Evolutionary conservation across 1,284 basidiomycete species (phyloP), one percentile per base, ranked within the genome.

Genomic region (Leccinum subrobustum): DNA sequence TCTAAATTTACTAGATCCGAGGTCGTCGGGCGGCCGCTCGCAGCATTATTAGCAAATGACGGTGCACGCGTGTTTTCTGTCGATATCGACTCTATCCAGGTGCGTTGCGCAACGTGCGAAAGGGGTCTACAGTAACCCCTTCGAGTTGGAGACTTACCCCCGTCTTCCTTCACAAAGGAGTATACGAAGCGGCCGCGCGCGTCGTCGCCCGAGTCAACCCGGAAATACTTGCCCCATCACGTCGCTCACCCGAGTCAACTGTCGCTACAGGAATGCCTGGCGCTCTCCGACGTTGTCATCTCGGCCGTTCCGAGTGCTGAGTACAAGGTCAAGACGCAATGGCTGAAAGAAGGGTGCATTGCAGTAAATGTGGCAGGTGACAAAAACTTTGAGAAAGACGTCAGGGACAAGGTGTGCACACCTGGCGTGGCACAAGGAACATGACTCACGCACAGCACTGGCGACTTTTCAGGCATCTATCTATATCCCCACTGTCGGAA

Each of bases 321-420:
- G 12, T 99, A 96, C 80, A 98, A 98, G 73, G 81, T 99, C 59
- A 87, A 90, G 65, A 98, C 95, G 3, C 86, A 85, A 55, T 88
- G 84, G 83, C 81, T 99, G 67, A 96, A 96, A 78, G 92, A 95
- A 67, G 96, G 96, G 3, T 96, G 95, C 65, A 79, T 96, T 1
- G 96, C 94, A 68, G 79, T 98, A 63, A 98, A 98, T 72, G 93
- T 99, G 53, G 91, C 94, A 27, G 89, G 92, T 4, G 95, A 97
- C 71, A 98, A 96, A 81, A 99, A 99, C 77, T 99, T 98, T 72
- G 94, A 97, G 73, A 86, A 86, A 63, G 91, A 97, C 72, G 91
- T 98, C 18, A 83, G 94, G 65, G 93, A 96, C 54, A 93, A 95
- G 81, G 94, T 92, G 66, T 64, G 80, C 67, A 42, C 33, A 48